A percentile compares a stretch with the other conserved stretches of the same genome.
These are phyloP conservation scores for Lichtheimia corymbifera DNA, from an alignment of 371 early-diverging fungal species.

Conservation along the genomic window DNA sequence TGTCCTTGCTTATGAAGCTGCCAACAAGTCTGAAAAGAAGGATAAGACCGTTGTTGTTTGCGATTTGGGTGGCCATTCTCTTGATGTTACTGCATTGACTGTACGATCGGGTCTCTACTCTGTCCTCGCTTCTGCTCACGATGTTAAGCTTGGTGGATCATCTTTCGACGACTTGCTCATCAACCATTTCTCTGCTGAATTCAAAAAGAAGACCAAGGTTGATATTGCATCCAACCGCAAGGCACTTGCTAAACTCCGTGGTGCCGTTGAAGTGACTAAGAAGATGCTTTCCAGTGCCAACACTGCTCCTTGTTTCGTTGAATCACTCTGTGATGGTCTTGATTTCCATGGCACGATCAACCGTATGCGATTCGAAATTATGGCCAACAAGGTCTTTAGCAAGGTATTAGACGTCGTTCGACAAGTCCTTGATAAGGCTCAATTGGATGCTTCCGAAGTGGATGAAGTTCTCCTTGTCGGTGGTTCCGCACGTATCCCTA, in stretches of 20 bases:
- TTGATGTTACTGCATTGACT: conserved; percentile 90
- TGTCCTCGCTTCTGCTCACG: conserved; percentile 83
- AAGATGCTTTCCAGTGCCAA: conserved; percentile 85
- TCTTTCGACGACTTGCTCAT: conserved; percentile 91
- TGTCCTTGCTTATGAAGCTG: conserved; percentile 89
- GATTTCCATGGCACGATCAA: conserved; percentile 90
- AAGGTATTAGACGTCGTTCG: conserved; percentile 76
- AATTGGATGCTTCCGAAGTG: conserved; percentile 68
- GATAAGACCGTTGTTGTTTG: conserved; percentile 90
- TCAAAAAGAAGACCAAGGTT: conserved; percentile 84
- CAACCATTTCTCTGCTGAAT: conserved; percentile 82
- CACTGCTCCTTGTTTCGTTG: conserved; percentile 92
- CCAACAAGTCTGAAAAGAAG: conserved; percentile 60
- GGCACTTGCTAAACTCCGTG: conserved; percentile 82
- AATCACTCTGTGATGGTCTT: conserved; percentile 89
- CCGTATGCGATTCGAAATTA: conserved; percentile 92
- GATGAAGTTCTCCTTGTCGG: conserved; percentile 95
- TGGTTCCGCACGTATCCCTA: conserved; percentile 98
- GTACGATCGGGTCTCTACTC: conserved; percentile 90
- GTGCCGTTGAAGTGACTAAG: conserved; percentile 92
- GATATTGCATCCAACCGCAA: conserved; percentile 76
- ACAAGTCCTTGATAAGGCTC: conserved; percentile 71
- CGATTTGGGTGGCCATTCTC: conserved; percentile 96
- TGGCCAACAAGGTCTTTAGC: conserved; percentile 79
- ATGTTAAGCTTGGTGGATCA: conserved; percentile 87